phyloP scores from a whole-genome alignment of 495 filamentous ascomycete species.

The Penicillium salamii region DNA sequence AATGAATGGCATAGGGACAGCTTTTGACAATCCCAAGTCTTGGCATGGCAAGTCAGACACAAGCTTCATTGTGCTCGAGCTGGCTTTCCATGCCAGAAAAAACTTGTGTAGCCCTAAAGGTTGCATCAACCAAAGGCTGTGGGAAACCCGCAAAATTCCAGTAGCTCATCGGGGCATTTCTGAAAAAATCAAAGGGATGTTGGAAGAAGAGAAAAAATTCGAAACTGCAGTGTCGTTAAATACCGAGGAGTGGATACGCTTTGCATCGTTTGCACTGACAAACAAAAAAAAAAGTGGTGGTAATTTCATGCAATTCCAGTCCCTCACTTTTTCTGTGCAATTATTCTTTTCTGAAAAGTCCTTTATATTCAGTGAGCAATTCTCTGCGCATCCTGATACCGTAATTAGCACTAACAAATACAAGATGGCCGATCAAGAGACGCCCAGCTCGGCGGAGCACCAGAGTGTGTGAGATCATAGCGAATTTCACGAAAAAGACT shows the following conservation, averaged over 20 bases:
- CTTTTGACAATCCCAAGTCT: not conserved
- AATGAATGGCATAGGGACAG: not conserved
- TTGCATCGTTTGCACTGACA: conserved; percentile 33
- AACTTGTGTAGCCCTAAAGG: not conserved
- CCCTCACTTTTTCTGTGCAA: not conserved
- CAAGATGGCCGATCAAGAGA: conserved; percentile 35
- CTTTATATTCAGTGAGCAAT: not conserved
- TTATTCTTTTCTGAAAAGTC: not conserved
- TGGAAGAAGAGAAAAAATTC: conserved; percentile 4
- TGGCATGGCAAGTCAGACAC: not conserved
- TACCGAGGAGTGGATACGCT: conserved; percentile 17
- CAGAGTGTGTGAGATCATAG: conserved; percentile 32
- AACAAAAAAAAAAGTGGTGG: conserved; percentile 23
- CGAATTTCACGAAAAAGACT: conserved; percentile 3
- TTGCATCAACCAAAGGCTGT: too few species aligned
- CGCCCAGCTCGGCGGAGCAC: conserved; percentile 32
- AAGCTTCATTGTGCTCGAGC: conserved; percentile 1
- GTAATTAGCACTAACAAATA: conserved; percentile 4
- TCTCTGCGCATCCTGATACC: not conserved
- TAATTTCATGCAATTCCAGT: conserved; percentile 16
- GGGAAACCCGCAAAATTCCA: too few species aligned
- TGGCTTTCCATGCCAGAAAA: not conserved
- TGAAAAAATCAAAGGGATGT: not conserved
- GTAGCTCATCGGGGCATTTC: too few species aligned
- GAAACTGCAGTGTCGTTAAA: conserved; percentile 14